Base-by-base conservation (phyloP, 2,329 filamentous ascomycete species). In the Colletotrichum chlorophyti region DNA sequence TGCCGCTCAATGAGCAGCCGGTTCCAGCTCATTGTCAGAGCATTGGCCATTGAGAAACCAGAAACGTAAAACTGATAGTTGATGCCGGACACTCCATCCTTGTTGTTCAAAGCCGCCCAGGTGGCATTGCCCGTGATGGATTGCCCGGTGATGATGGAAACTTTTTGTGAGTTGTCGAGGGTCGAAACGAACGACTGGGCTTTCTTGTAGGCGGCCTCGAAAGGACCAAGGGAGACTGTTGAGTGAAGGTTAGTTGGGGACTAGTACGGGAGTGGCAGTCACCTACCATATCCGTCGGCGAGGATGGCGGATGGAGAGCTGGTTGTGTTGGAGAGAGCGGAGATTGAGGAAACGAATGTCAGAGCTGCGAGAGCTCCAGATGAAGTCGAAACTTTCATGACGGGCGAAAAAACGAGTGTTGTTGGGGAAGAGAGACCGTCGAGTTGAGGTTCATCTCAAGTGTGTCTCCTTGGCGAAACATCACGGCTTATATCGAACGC, bases 1-100 rank as follows among this genome's bases (percentile, higher is more conserved):
- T 63, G 63, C 11, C 51, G 32, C 34, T 61, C 46, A 15, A 57
- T 46, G 11, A 63, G 54, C 23, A 61, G 47, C 5, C 57, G 60
- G 46, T 64, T 53, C 63, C 63, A 65, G n/a, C 62, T 64, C 62
- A 64, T 63, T 42, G 57, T 55, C 52, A 63, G 37, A 15, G 63
- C 63, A 24, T 57, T 61, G 27, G 60, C 51, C 42, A 54, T 51
- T 23, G 47, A 34, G 42, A 64, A 65, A 29, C 60, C 62, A 15
- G 63, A 64, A n/a, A 65, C 62, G 19, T 51, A 65, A 45, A 64
- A 63, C 17, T 46, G 46, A 29, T 54, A 59, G 52, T 64, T 61
- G 37, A 64, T 50, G 12, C 62, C 63, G 5, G 60, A 51, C 15
- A 57, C 55, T 14, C 63, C 63, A 53, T 64, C 63, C 23, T 60